Percentiles rank a stretch among this genome's conserved stretches.
phyloP scores from a whole-genome alignment of 2,329 filamentous ascomycete species.

The Plectosphaerella cucumerina region DNA sequence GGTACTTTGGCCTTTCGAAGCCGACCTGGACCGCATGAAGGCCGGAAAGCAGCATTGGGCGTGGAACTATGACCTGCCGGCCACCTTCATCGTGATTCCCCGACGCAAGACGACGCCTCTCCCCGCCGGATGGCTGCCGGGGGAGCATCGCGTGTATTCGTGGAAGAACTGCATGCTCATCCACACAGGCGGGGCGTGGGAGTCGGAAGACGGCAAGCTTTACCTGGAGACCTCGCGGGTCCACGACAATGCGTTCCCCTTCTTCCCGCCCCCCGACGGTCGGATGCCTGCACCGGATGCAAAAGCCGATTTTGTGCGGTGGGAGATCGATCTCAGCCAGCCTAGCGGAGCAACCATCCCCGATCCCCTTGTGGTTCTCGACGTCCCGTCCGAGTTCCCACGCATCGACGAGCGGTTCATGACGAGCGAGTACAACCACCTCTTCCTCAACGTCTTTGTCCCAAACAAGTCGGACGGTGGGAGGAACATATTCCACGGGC shows the following conservation, averaged over 20 bases:
- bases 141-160: slow-evolving; percentile 12
- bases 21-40: slow-evolving; percentile 17
- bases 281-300: slow-evolving; percentile 22
- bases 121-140: slow-evolving; percentile 15
- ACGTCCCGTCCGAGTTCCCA: slow-evolving; percentile 36
- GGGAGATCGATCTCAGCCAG: slow-evolving; percentile 30
- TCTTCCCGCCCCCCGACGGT: slow-evolving; percentile 5
- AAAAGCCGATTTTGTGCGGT: slow-evolving; percentile 36
- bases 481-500: slow-evolving; percentile 25
- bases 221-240: neutral
- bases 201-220: neutral
- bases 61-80: slow-evolving; percentile 18
- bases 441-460: slow-evolving; percentile 35
- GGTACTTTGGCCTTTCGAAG: neutral
- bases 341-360: slow-evolving; percentile 18
- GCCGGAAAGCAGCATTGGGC: slow-evolving; percentile 34
- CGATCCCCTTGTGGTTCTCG: slow-evolving; percentile 25
- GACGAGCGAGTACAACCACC: slow-evolving; percentile 29
- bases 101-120: neutral
- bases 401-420: slow-evolving; percentile 38
- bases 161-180: neutral
- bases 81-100: neutral
- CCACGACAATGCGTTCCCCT: neutral
- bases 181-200: slow-evolving; percentile 2
- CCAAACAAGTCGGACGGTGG: slow-evolving; percentile 7